These are phyloP conservation scores for Aspergillus pseudoviridinutans DNA, from an alignment of 2,329 filamentous ascomycete species.

Conservation along the genomic window DNA sequence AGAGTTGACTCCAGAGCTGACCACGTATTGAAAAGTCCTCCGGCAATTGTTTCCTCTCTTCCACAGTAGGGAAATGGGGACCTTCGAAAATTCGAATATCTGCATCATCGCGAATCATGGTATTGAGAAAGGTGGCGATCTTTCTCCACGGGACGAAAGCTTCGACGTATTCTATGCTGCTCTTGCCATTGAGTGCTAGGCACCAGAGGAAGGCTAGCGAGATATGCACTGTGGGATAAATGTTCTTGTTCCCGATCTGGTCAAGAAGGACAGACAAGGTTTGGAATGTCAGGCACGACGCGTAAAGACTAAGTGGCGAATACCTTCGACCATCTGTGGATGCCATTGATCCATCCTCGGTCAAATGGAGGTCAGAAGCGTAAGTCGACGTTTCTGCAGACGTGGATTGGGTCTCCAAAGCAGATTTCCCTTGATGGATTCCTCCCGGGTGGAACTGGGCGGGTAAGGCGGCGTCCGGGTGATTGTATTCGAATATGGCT, in stretches of 20 bases:
- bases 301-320: constrained; percentile 32
- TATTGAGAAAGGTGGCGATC: constrained; percentile 52
- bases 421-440: constrained; percentile 10
- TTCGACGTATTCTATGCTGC: constrained; percentile 39
- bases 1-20: constrained; percentile 48
- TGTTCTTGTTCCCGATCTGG: constrained; percentile 48
- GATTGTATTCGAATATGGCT: constrained; percentile 53
- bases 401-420: constrained; percentile 10
- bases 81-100: constrained; percentile 34
- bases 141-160: constrained; percentile 48
- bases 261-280: constrained; percentile 43
- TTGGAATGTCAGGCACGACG: constrained; percentile 39
- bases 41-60: constrained; percentile 48
- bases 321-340: constrained; percentile 12
- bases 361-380: constrained; percentile 5
- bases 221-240: constrained; percentile 53
- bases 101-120: constrained; percentile 41
- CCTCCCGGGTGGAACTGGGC: constrained; percentile 22
- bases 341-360: constrained; percentile 13
- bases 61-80: constrained; percentile 39
- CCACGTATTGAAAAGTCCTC: constrained; percentile 59
- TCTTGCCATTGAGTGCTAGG: constrained; percentile 33
- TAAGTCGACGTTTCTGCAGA: constrained; percentile 23
- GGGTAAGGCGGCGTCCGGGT: constrained; percentile 30
- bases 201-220: constrained; percentile 52